phyloP scores from a whole-genome alignment of 345 rosid species.

The Hibiscus syriacus region DNA sequence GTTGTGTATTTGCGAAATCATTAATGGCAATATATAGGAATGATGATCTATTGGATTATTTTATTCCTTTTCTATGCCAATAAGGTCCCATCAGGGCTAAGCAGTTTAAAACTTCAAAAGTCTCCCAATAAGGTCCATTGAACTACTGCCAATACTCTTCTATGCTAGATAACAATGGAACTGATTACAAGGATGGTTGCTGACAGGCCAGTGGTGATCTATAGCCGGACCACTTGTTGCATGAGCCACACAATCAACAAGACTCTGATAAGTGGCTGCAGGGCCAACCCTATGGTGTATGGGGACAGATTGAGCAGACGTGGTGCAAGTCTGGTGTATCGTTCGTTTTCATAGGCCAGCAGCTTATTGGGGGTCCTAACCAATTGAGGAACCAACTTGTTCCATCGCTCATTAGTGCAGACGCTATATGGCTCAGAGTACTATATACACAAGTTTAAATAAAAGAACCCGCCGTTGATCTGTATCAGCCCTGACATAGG shows the following conservation, averaged over 20 bases:
- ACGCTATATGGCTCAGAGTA: too few species aligned
- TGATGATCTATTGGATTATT: conserved; percentile 10
- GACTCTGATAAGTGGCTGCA: conserved; percentile 54
- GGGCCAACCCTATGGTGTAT: conserved; percentile 59
- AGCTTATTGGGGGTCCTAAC: conserved; percentile 63
- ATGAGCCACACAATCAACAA: conserved; percentile 67
- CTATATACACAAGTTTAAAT: too few species aligned
- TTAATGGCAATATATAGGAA: conserved; percentile 10
- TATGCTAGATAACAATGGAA: conserved; percentile 24
- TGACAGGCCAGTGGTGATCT: conserved; percentile 72
- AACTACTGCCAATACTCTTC: not conserved
- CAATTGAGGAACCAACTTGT: conserved; percentile 60
- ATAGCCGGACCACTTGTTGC: conserved; percentile 66
- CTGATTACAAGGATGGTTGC: conserved; percentile 39
- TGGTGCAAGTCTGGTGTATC: conserved; percentile 65
- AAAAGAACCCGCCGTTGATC: too few species aligned
- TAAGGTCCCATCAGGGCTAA: conserved; percentile 13
- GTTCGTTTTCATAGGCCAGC: conserved; percentile 73
- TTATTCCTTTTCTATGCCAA: conserved; percentile 2
- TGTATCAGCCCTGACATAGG: too few species aligned
- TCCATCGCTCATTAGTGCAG: conserved; percentile 48
- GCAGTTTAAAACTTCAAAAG: not conserved
- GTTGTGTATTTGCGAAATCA: not conserved
- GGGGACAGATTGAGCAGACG: conserved; percentile 46
- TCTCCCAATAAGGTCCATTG: not conserved